Evolutionary conservation across 106 monocot species (phyloP), one percentile per base, ranked within the genome.

Genomic region (Allium sativum): DNA sequence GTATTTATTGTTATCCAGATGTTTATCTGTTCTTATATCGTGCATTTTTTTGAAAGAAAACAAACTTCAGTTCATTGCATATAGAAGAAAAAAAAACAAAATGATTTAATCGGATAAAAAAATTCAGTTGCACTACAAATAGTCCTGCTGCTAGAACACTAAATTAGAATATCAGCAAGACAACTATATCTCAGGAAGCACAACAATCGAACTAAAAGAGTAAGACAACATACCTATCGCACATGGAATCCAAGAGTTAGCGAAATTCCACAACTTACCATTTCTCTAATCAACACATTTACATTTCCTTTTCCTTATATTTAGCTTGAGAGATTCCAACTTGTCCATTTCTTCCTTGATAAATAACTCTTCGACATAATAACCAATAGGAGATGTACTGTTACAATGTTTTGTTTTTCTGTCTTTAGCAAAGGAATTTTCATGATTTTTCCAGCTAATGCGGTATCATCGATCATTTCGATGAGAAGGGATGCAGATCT

Each of bases 161-260:
- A n/a, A n/a, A n/a, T n/a, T n/a, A n/a, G n/a, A n/a, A n/a, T n/a
- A n/a, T n/a, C n/a, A n/a, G n/a, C n/a, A n/a, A n/a, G n/a, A n/a
- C n/a, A n/a, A n/a, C n/a, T n/a, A n/a, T n/a, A n/a, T n/a, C n/a
- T n/a, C 40, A 41, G 87, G 91, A 78, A 82, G 71, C 51, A 76
- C 59, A 10, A 73, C 58, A 43, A 76, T 73, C 8, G 78, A 91
- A 56, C 84, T 80, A 64, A 78, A 76, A 6, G 78, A 80, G 47
- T 90, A 87, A 19, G 87, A 84, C 59, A 91, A 10, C 79, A 76
- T 91, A 18, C 96, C 64, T 65, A 98, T 87, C 4, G 96, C 82
- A 50, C 91, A 98, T 9, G 77, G 68, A 7, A 52, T 74, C 96
- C 87, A 98, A 4, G 77, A 82, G 42, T 85, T 82, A 15, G 81